Percentiles rank a stretch among this genome's conserved stretches.
These are phyloP conservation scores for Daldinia decipiens DNA, from an alignment of 495 filamentous ascomycete species.

Conservation along the genomic window DNA sequence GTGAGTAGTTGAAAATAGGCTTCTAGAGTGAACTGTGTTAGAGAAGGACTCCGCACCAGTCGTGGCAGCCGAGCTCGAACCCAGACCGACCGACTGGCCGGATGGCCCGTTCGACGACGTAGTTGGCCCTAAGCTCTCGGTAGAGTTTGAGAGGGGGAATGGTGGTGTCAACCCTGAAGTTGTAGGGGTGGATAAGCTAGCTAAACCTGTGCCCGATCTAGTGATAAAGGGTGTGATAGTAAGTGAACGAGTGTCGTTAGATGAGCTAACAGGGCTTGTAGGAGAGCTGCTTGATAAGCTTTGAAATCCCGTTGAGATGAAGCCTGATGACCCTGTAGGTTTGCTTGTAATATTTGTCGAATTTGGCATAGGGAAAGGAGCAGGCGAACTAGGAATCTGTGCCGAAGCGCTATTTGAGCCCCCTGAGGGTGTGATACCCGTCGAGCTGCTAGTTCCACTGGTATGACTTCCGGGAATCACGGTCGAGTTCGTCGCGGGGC, in stretches of 20 bases:
- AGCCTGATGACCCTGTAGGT: neutral
- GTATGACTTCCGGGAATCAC: conserved; percentile 7
- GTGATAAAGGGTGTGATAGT: conserved; percentile 12
- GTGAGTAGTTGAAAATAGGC: neutral
- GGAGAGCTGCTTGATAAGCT: conserved; percentile 17
- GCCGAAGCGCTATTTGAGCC: conserved; percentile 12
- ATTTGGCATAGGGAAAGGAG: conserved; percentile 44
- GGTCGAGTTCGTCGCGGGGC: conserved; percentile 17
- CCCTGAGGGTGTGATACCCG: conserved; percentile 16
- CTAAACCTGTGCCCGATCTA: conserved; percentile 15
- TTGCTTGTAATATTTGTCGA: conserved; percentile 20
- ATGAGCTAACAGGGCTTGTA: neutral
- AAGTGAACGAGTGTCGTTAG: conserved; percentile 8
- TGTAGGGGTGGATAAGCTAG: conserved; percentile 8
- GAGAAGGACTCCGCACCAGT: conserved; percentile 21
- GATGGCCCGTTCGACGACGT: conserved; percentile 14
- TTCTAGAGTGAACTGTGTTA: conserved; percentile 21
- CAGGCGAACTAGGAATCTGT: conserved; percentile 13
- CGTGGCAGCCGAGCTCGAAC: neutral
- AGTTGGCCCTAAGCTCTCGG: conserved; percentile 11
- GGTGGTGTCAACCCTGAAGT: conserved; percentile 21
- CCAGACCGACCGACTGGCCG: neutral
- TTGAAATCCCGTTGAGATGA: conserved; percentile 9
- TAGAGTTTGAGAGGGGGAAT: conserved; percentile 37
- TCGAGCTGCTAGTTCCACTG: neutral